Conservation (phyloP, 768 basidiomycete species). For the Pisolithus tinctorius region DNA sequence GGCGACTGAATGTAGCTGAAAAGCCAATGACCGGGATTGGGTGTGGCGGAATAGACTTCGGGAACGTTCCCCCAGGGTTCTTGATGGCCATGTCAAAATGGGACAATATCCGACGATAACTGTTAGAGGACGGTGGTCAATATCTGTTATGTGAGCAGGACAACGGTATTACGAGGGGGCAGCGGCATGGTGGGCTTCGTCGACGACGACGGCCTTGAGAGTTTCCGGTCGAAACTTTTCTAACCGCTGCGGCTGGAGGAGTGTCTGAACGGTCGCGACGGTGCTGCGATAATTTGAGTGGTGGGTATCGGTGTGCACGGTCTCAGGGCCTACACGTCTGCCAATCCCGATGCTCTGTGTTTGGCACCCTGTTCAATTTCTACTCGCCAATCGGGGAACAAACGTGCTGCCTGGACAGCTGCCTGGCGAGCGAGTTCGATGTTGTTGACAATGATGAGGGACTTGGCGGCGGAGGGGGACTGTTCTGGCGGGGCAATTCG, state of each 20-base stretch:
- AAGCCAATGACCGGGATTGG: conserved; percentile 85
- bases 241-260: conserved; percentile 56
- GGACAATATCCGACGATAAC: conserved; percentile 80
- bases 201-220: conserved; percentile 76
- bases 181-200: conserved; percentile 95
- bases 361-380: conserved; percentile 89
- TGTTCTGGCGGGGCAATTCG: conserved; percentile 43
- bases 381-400: conserved; percentile 70
- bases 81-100: conserved; percentile 68
- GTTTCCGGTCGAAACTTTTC: conserved; percentile 64
- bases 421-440: conserved; percentile 88
- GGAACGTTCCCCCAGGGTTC: conserved; percentile 40
- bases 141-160: not conserved
- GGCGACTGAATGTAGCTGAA: conserved; percentile 89
- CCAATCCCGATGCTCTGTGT: conserved; percentile 67
- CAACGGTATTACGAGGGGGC: conserved; percentile 63
- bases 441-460: conserved; percentile 84
- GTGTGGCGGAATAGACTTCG: conserved; percentile 34
- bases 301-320: not conserved
- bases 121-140: conserved; percentile 17
- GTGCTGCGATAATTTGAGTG: conserved; percentile 42
- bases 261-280: conserved; percentile 84
- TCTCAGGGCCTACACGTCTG: conserved; percentile 61
- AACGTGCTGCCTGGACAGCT: conserved; percentile 55
- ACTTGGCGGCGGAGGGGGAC: conserved; percentile 42